These are phyloP conservation scores for Nicotiana otophora DNA, from an alignment of 257 asterid genomes.

Conservation along the genomic window DNA sequence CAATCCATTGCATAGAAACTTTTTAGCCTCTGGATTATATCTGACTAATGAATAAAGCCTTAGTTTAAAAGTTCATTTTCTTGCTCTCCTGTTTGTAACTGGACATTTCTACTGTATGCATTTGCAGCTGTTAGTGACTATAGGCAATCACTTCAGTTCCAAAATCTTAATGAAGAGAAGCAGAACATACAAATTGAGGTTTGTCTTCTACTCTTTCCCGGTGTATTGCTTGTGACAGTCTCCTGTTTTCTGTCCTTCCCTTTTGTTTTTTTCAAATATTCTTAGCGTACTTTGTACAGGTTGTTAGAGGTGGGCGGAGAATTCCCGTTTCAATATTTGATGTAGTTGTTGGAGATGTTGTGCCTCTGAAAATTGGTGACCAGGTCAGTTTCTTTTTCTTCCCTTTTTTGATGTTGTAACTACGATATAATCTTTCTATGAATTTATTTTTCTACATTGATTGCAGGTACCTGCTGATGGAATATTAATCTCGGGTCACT, in stretches of 20 bases:
- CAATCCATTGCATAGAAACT: not conserved
- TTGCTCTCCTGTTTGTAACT: not conserved
- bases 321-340: constrained; percentile 75
- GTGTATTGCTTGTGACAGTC: constrained; percentile 6
- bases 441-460: constrained; percentile 2
- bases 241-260: constrained; percentile 1
- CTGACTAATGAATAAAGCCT: not conserved
- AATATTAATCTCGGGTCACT: constrained; percentile 64
- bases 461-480: constrained; percentile 95
- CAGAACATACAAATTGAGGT: constrained; percentile 97
- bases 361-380: constrained; percentile 96
- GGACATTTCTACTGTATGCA: not conserved
- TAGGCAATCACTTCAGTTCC: constrained; percentile 94
- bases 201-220: constrained; percentile 12
- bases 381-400: constrained; percentile 45
- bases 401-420: not conserved
- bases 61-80: not conserved
- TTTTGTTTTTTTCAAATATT: constrained; percentile 10
- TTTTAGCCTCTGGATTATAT: not conserved
- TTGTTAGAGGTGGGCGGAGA: constrained; percentile 81
- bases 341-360: constrained; percentile 81
- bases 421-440: not conserved
- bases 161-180: constrained; percentile 90
- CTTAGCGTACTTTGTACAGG: constrained; percentile 42
- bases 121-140: constrained; percentile 88